phyloP scores from a whole-genome alignment of 352 stramenopile species.

The Phytopythium aichiense region DNA sequence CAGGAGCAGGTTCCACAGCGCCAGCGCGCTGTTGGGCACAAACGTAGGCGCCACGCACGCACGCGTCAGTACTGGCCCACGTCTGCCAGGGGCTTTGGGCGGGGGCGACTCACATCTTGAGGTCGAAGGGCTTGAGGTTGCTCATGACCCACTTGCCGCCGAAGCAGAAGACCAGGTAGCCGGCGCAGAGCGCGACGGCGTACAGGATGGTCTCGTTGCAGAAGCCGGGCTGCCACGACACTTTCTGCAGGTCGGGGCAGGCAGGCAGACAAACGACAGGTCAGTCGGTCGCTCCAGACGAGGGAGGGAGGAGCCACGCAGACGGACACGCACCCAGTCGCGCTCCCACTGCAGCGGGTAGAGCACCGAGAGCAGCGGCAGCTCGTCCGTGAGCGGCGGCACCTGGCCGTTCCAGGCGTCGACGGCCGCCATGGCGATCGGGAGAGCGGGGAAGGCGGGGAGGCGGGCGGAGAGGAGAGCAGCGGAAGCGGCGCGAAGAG shows the following conservation, averaged over 20 bases:
- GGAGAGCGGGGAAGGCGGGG: not conserved
- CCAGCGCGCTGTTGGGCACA: constrained; percentile 35
- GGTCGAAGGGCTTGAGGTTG: constrained; percentile 72
- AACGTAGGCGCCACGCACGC: not conserved
- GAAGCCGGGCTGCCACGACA: constrained; percentile 66
- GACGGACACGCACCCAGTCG: constrained; percentile 36
- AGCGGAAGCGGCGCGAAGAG: not conserved
- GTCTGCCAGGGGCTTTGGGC: no score
- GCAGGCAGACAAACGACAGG: not conserved
- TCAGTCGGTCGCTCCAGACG: not conserved
- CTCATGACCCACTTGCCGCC: constrained; percentile 73
- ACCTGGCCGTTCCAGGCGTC: constrained; percentile 12
- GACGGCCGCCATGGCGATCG: constrained; percentile 17
- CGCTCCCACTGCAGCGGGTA: constrained; percentile 76
- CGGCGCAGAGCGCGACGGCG: constrained; percentile 51
- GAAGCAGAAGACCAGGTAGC: constrained; percentile 78
- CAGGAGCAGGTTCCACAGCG: constrained; percentile 78
- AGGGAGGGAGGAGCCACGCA: not conserved
- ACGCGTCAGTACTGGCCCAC: not conserved
- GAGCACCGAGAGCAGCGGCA: constrained; percentile 48
- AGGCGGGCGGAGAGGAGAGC: not conserved
- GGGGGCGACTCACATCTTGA: constrained; percentile 48
- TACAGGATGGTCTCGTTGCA: constrained; percentile 62
- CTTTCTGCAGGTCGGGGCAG: constrained; percentile 19
- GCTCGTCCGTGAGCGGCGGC: constrained; percentile 41